Conservation (phyloP, 768 basidiomycete species). For the Boletus fagicola region DNA sequence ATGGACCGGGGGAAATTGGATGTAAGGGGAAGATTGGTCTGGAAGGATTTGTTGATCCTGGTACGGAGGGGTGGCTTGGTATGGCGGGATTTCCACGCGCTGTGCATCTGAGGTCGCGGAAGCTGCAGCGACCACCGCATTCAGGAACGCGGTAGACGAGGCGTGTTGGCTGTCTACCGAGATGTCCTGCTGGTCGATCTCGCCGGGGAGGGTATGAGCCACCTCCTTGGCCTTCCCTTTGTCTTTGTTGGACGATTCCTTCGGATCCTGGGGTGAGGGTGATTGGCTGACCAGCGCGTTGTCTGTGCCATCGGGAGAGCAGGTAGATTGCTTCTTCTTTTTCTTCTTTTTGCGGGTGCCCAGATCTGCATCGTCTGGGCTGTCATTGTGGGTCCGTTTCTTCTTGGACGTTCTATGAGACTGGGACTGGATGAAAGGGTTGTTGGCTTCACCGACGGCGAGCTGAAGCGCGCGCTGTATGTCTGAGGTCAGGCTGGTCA, state of each 20-base stretch:
- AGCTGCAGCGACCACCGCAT: constrained; percentile 64
- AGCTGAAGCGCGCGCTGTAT: constrained; percentile 52
- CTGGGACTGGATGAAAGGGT: constrained; percentile 34
- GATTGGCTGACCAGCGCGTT: constrained; percentile 18
- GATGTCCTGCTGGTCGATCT: constrained; percentile 22
- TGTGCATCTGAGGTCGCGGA: constrained; percentile 45
- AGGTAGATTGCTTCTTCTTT: constrained; percentile 28
- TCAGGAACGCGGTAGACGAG: constrained; percentile 57
- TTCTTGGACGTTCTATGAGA: constrained; percentile 30
- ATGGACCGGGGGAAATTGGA: constrained; percentile 33
- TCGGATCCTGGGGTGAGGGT: background rate
- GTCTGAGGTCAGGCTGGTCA: constrained; percentile 40
- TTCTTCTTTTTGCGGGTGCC: constrained; percentile 34
- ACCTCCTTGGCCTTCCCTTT: constrained; percentile 35
- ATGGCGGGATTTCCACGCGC: constrained; percentile 26
- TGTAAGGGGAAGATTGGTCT: constrained; percentile 25
- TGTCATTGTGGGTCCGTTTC: constrained; percentile 32
- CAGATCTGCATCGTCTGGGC: constrained; percentile 10
- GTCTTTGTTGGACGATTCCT: constrained; percentile 31
- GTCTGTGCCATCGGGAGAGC: constrained; percentile 5
- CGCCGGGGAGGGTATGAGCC: constrained; percentile 35
- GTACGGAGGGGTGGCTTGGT: constrained; percentile 34
- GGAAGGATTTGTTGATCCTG: constrained; percentile 34
- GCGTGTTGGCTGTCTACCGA: constrained; percentile 39
- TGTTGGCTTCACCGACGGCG: constrained; percentile 46